phyloP scores from a whole-genome alignment of 139 green algal species.

The Chlamydomonas incerta region DNA sequence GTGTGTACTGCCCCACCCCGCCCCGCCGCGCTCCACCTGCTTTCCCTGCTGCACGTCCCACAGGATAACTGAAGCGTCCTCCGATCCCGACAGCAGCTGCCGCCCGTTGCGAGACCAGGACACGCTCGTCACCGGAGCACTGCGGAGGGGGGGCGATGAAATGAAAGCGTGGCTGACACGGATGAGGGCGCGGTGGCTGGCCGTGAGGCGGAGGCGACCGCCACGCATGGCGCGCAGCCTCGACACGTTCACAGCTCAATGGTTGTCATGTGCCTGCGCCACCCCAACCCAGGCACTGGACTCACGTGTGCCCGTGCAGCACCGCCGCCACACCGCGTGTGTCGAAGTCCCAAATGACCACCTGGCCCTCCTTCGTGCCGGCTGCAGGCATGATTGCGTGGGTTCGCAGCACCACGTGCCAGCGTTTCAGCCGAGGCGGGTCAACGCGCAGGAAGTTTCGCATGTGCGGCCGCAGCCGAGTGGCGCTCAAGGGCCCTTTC shows the following conservation, averaged over 20 bases:
- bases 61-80: constrained; percentile 65
- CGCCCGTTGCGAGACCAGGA: constrained; percentile 81
- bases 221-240: no score
- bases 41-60: constrained; percentile 75
- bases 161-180: no score
- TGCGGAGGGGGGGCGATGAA: neutral
- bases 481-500: no score
- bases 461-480: no score
- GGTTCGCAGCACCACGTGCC: no score
- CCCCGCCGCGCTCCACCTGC: constrained; percentile 10
- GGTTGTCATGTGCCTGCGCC: no score
- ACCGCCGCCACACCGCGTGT: constrained; percentile 76
- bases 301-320: constrained; percentile 58
- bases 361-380: constrained; percentile 77
- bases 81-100: constrained; percentile 64
- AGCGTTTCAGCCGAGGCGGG: no score
- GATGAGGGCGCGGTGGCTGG: neutral
- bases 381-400: constrained; percentile 68
- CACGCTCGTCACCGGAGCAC: constrained; percentile 66
- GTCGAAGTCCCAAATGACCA: constrained; percentile 91
- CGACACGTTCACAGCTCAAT: no score
- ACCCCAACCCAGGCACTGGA: no score
- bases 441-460: no score
- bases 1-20: no score
- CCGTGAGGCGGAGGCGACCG: no score